phyloP scores from a whole-genome alignment of 192 early-diverging fungal species.

The Phycomyces nitens region DNA sequence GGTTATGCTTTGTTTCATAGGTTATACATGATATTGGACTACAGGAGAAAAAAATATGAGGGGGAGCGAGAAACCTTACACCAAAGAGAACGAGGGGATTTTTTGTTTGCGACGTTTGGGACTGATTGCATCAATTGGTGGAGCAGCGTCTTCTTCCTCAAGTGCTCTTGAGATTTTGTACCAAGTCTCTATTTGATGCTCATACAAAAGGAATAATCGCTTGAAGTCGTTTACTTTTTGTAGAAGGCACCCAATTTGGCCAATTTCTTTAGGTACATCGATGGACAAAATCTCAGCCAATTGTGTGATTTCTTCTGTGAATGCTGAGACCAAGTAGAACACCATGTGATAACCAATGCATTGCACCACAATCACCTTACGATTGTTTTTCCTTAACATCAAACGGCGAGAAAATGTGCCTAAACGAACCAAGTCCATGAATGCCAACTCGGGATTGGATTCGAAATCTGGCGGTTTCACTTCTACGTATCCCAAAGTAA shows the following conservation, averaged over 20 bases:
- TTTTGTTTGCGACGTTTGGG: conserved; percentile 6
- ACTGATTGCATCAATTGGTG: background rate
- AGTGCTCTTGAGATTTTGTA: background rate
- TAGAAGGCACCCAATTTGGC: too few relatives aligned
- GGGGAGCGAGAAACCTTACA: conserved; percentile 4
- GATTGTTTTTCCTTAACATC: too few relatives aligned
- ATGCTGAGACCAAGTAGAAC: too few relatives aligned
- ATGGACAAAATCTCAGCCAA: too few relatives aligned
- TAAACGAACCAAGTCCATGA: conserved; percentile 7
- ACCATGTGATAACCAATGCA: too few relatives aligned
- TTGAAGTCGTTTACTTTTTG: too few relatives aligned
- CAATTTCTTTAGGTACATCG: too few relatives aligned
- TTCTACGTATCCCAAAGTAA: conserved; percentile 10
- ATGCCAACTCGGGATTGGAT: conserved; percentile 2
- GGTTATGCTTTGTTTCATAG: too few relatives aligned
- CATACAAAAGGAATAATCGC: background rate
- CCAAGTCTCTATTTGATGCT: background rate
- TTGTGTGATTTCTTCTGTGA: too few relatives aligned
- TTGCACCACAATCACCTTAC: too few relatives aligned
- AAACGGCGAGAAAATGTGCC: background rate
- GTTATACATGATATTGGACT: conserved; percentile 12
- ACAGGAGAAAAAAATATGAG: background rate
- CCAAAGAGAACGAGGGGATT: background rate
- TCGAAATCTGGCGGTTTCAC: conserved; percentile 4
- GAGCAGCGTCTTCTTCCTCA: background rate